Percentiles rank a stretch among this genome's conserved stretches.
These are phyloP conservation scores for Lophiostoma macrostomum DNA, from an alignment of 495 filamentous ascomycete genomes.

Conservation along the genomic window DNA sequence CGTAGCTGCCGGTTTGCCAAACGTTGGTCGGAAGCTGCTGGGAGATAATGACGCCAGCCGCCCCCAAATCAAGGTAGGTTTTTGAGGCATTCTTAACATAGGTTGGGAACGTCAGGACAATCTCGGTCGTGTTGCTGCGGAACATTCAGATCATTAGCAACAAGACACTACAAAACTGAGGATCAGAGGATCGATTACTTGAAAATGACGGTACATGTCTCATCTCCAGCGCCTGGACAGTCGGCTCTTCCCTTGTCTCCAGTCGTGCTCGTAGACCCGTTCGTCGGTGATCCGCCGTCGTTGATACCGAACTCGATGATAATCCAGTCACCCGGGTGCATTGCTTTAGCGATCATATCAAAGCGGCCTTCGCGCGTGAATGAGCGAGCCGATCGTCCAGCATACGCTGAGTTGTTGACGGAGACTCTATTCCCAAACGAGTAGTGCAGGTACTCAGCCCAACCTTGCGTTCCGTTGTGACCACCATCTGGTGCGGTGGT, in stretches of 20 bases:
- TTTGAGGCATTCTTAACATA: conserved; percentile 54
- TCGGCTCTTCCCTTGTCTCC: conserved; percentile 57
- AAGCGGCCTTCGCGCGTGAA: conserved; percentile 60
- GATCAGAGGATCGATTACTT: too few relatives aligned
- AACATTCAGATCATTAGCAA: not conserved
- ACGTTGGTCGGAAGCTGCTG: conserved; percentile 61
- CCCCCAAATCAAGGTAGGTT: conserved; percentile 53
- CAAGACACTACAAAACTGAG: conserved; percentile 30
- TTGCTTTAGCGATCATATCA: conserved; percentile 46
- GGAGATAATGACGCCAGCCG: conserved; percentile 53
- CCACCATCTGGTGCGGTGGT: conserved; percentile 9
- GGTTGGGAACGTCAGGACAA: conserved; percentile 54
- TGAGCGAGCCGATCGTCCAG: conserved; percentile 57
- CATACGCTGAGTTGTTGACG: conserved; percentile 57
- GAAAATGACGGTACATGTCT: conserved; percentile 52
- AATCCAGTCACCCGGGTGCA: conserved; percentile 54
- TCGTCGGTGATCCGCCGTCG: conserved; percentile 55
- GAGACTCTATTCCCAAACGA: conserved; percentile 39
- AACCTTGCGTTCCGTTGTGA: conserved; percentile 43
- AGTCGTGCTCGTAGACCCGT: conserved; percentile 2
- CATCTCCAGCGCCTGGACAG: conserved; percentile 51
- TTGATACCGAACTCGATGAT: conserved; percentile 64
- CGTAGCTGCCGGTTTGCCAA: conserved; percentile 54
- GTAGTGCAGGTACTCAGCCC: conserved; percentile 55
- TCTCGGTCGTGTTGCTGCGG: conserved; percentile 23